Evolutionary conservation across 2,329 filamentous ascomycete genomes (phyloP).

Genomic region (Zymoseptoria pseudotritici): DNA sequence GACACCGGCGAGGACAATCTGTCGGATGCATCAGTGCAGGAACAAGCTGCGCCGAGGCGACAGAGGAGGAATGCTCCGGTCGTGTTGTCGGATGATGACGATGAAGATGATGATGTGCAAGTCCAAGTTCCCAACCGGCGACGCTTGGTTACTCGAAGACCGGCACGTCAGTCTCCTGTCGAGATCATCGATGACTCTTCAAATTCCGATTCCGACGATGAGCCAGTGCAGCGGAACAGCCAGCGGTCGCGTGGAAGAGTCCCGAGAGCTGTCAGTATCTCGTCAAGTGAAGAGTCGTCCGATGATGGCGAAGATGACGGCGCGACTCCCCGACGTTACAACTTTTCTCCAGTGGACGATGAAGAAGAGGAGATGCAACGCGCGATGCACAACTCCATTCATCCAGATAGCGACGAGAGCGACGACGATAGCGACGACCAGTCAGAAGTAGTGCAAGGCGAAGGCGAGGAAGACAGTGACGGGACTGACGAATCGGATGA

Average conservation of each 20-base stretch:
- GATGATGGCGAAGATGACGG: constrained; percentile 3
- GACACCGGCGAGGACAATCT: constrained; percentile 13
- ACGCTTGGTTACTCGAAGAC: constrained; percentile 1
- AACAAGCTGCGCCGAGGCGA: constrained; percentile 3
- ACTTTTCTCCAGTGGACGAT: constrained; percentile 1
- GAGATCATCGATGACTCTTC: constrained; percentile 3
- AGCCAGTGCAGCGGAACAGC: neutral
- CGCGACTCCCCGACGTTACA: neutral
- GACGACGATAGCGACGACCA: constrained; percentile 2
- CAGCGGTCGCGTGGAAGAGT: neutral
- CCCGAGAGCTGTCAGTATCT: neutral
- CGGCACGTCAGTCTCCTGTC: constrained; percentile 1
- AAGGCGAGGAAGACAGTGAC: constrained; percentile 3
- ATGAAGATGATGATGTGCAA: constrained; percentile 11
- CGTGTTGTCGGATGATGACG: constrained; percentile 7
- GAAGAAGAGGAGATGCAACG: constrained; percentile 1
- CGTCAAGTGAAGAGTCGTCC: constrained; percentile 7
- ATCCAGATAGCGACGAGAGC: constrained; percentile 4
- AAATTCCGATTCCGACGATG: constrained; percentile 9
- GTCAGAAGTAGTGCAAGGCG: neutral
- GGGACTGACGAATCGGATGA: constrained; percentile 9
- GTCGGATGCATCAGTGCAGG: constrained; percentile 3
- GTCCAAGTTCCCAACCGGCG: constrained; percentile 12
- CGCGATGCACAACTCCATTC: constrained; percentile 3
- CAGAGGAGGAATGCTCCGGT: constrained; percentile 5